Base-by-base conservation (phyloP, 768 basidiomycete species). In the Lactifluus piperatus region DNA sequence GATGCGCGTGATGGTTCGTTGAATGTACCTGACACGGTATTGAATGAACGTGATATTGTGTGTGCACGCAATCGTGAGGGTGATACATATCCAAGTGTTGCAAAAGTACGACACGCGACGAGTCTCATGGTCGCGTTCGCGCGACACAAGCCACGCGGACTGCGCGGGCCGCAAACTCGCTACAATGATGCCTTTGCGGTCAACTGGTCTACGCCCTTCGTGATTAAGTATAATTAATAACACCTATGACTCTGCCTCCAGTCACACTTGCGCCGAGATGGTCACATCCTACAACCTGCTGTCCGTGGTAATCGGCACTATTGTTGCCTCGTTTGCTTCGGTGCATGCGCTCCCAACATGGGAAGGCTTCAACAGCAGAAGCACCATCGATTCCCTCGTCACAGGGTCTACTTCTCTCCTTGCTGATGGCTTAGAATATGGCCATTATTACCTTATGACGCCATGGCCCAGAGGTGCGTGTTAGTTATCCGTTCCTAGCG, bases 391-490 rank as follows among this genome's bases (percentile, higher is more conserved):
- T 26, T 57, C 56, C 29, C 39, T 57, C 20, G 18, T 50, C 56
- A 50, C 56, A 13, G 39, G 48, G 6, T 50, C 47, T 3, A 57
- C 16, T 7, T n/a, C 7, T 29, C 39, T 57, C 30, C 48, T 41
- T 32, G 56, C 30, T 24, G 56, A 46, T 0, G 44, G 55, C 24
- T n/a, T 56, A 32, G 41, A 56, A 39, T 57, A 43, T 30, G 47
- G 47, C 43, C n/a, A 32, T 0, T 34, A 57, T 43, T 53, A 53
- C 30, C 51, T 52, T 20, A 53, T 36, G 24, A 48, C 57, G 3
- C 45, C 57, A 47, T 29, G 1, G 27, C 45, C 57, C 30, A 14
- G 44, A 53, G 57, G 57, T 49, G 32, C 22, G 56, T 43, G 39
- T 22, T n/a, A n/a, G n/a, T n/a, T n/a, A n/a, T n/a, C 14, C 29